Percentiles rank a stretch among this genome's conserved stretches.
Evolutionary conservation across 2,329 filamentous ascomycete genomes (phyloP).

Genomic region (Ophiosphaerella korrae): DNA sequence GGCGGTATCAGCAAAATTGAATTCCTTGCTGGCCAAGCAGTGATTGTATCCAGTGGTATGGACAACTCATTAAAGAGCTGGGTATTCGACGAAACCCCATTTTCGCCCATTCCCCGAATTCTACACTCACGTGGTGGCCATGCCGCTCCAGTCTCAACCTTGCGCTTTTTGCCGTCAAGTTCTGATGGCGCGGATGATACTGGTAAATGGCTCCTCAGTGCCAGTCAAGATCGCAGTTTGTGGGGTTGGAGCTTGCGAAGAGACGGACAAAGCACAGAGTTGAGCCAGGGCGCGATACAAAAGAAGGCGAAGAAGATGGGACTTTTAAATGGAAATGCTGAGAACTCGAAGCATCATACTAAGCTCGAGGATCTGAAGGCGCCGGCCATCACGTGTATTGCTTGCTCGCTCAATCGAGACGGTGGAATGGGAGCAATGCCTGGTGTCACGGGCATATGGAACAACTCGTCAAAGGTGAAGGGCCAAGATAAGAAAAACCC

Average conservation of each 20-base stretch:
- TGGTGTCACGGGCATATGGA: conserved; percentile 81
- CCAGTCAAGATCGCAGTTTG: conserved; percentile 84
- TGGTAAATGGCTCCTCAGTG: conserved; percentile 93
- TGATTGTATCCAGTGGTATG: conserved; percentile 85
- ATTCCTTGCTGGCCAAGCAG: conserved; percentile 86
- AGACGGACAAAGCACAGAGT: conserved; percentile 89
- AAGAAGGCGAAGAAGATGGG: conserved; percentile 89
- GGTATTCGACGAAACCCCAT: conserved; percentile 94
- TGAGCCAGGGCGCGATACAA: conserved; percentile 87
- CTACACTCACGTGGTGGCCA: conserved; percentile 88
- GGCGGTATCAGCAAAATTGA: conserved; percentile 87
- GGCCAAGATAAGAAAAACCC: conserved; percentile 71
- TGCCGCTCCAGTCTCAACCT: conserved; percentile 78
- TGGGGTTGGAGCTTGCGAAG: conserved; percentile 96
- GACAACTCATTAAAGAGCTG: conserved; percentile 95
- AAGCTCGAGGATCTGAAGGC: conserved; percentile 79
- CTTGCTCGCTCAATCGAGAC: conserved; percentile 89
- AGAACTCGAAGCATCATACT: conserved; percentile 65
- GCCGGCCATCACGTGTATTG: conserved; percentile 88
- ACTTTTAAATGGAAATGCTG: conserved; percentile 64
- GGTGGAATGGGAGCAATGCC: conserved; percentile 87
- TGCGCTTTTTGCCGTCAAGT: conserved; percentile 84
- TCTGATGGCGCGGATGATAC: conserved; percentile 87
- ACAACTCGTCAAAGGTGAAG: conserved; percentile 68
- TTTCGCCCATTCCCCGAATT: conserved; percentile 82